Evolutionary conservation across 164 flowering plant species (phyloP), one percentile per base, ranked within the genome.

Genomic region (Aristolochia fimbriata): DNA sequence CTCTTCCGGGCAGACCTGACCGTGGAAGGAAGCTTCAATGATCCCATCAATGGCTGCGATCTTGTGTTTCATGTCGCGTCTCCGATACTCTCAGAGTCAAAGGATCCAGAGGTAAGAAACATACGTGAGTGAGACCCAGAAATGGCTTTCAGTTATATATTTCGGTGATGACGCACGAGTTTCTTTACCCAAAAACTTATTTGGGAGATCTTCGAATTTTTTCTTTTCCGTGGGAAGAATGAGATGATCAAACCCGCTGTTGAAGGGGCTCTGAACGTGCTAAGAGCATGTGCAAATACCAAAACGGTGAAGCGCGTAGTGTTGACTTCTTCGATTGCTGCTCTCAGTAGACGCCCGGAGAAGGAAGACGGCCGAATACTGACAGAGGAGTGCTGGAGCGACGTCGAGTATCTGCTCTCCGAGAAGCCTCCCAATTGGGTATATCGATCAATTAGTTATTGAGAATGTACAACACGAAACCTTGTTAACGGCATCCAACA

Each of bases 181-280:
- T 27, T 27, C 30, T 27, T 27, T 27, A 2, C 30, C 3, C 30
- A 27, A 2, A 27, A 2, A 27, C 30, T 27, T 27, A 27, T 27
- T 27, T 27, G 30, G 2, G 30, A n/a, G 30, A 27, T 27, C 2
- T 2, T 27, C n/a, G n/a, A n/a, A 27, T 27, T 27, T 27, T 27
- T 27, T 2, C 3, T 27, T 27, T 27, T 27, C 30, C 5, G 30
- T 37, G 43, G 43, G 43, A 14, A 73, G 91, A 81, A 76, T 64
- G 91, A 88, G 65, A 82, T 85, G 88, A 88, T 86, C 75, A 84
- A 84, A 70, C 90, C 92, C 15, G 90, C 90, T 17, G 65, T 80
- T 46, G 65, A 76, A 71, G 96, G 96, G 37, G 77, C 77, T 2
- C 55, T 67, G 8, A 82, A 78, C 59, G 82, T 88, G 1, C 24